phyloP scores from a whole-genome alignment of 1,284 basidiomycete species.

The Cryptococcus hybrid region DNA sequence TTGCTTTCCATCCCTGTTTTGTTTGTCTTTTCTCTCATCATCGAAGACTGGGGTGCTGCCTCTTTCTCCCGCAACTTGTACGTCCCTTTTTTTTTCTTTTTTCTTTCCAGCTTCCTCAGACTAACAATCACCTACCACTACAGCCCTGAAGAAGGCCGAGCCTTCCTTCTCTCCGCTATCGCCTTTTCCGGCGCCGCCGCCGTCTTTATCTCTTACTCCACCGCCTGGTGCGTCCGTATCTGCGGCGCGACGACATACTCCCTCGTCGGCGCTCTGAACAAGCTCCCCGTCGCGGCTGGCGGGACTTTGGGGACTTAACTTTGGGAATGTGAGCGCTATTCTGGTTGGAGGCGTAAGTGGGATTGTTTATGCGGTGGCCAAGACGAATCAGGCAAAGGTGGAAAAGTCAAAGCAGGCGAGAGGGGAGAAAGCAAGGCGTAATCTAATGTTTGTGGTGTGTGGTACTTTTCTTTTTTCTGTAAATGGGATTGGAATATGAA shows the following conservation, averaged over 20 bases:
- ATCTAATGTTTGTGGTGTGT: background rate
- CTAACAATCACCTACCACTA: constrained; percentile 92
- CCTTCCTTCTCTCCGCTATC: constrained; percentile 80
- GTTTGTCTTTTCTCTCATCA: constrained; percentile 73
- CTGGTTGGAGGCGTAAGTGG: constrained; percentile 89
- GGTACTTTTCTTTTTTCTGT: too few species aligned
- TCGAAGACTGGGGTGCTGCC: constrained; percentile 86
- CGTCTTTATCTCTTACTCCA: constrained; percentile 96
- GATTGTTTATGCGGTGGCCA: constrained; percentile 82
- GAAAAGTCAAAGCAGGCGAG: constrained; percentile 28
- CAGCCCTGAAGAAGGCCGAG: constrained; percentile 80
- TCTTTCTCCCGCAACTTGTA: constrained; percentile 86
- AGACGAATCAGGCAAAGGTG: constrained; percentile 52
- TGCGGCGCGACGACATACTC: constrained; percentile 87
- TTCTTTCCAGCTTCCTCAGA: constrained; percentile 52
- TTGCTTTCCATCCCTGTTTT: constrained; percentile 91
- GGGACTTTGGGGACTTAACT: constrained; percentile 90
- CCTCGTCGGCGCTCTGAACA: constrained; percentile 99
- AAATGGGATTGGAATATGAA: too few species aligned
- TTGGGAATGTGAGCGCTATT: constrained; percentile 86
- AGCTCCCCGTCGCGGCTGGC: constrained; percentile 92
- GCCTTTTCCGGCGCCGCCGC: constrained; percentile 95
- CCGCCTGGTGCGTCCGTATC: constrained; percentile 96
- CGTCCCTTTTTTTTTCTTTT: constrained; percentile 37
- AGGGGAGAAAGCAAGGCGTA: constrained; percentile 52